These are phyloP conservation scores for Xylariales sp. DNA, from an alignment of 2,329 filamentous ascomycete genomes.

Conservation along the genomic window DNA sequence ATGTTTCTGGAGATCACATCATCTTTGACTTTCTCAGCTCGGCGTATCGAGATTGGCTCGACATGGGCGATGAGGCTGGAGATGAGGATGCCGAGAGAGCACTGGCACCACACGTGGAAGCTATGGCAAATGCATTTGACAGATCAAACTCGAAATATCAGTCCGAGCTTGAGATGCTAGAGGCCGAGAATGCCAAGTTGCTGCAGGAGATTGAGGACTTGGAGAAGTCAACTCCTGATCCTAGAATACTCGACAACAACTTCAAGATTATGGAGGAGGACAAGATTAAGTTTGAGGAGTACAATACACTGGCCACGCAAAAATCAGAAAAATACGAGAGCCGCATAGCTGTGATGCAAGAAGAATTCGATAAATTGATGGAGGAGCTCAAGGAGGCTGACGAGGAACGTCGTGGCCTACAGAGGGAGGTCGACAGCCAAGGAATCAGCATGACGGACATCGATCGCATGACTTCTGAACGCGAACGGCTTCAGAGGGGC, in stretches of 20 bases:
- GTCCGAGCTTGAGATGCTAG: conserved; percentile 78
- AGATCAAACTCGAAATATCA: conserved; percentile 78
- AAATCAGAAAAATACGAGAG: conserved; percentile 86
- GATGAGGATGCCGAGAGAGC: conserved; percentile 79
- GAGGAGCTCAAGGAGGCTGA: conserved; percentile 75
- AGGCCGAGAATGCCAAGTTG: conserved; percentile 78
- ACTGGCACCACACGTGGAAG: conserved; percentile 77
- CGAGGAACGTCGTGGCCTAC: conserved; percentile 72
- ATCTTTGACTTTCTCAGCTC: conserved; percentile 89
- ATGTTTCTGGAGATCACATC: conserved; percentile 85
- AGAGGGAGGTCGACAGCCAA: conserved; percentile 84
- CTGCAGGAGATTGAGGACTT: conserved; percentile 85
- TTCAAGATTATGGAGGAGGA: conserved; percentile 95
- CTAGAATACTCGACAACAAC: conserved; percentile 78
- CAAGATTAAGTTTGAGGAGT: conserved; percentile 90
- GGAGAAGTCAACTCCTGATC: conserved; percentile 79
- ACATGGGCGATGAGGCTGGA: conserved; percentile 82
- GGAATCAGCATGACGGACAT: conserved; percentile 98
- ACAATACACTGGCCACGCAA: conserved; percentile 78
- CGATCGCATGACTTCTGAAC: conserved; percentile 95
- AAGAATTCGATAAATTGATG: conserved; percentile 76
- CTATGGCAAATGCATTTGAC: conserved; percentile 86
- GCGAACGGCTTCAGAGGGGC: conserved; percentile 85
- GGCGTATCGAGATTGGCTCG: conserved; percentile 90
- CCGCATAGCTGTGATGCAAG: conserved; percentile 75